Percentiles rank a stretch among this genome's conserved stretches.
These are phyloP conservation scores for Aurifilum marmelostoma DNA, from an alignment of 2,329 filamentous ascomycete genomes.

Conservation along the genomic window DNA sequence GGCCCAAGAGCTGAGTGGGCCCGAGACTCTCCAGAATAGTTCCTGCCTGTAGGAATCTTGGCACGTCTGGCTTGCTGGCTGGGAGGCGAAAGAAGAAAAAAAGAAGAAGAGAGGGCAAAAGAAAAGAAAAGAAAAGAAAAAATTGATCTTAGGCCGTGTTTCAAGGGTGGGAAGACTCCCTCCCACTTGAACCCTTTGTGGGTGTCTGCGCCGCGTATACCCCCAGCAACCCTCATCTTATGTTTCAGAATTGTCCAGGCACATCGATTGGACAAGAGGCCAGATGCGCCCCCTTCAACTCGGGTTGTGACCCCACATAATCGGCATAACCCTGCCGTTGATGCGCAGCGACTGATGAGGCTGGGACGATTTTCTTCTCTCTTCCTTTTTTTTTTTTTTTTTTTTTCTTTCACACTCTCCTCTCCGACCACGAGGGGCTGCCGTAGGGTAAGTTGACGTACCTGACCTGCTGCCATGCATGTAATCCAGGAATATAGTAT, in stretches of 20 bases:
- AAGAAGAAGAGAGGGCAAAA: background rate
- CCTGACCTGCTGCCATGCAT: background rate
- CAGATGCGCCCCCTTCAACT: background rate
- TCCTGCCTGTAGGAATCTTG: background rate
- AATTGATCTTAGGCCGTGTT: conserved; percentile 5
- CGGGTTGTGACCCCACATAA: conserved; percentile 1
- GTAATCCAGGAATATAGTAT: background rate
- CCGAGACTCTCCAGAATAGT: background rate
- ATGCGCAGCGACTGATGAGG: background rate
- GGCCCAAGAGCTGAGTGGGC: background rate
- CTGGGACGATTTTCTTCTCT: background rate
- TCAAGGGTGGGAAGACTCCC: conserved; percentile 16
- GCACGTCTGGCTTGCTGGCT: no score
- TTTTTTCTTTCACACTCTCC: no score
- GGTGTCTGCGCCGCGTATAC: conserved; percentile 7
- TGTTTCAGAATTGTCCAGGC: conserved; percentile 13
- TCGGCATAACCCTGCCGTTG: conserved; percentile 6
- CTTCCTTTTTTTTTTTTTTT: no score
- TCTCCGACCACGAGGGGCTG: background rate
- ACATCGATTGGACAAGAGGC: background rate
- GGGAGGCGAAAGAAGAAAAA: background rate
- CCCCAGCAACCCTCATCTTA: conserved; percentile 1
- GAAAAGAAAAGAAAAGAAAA: background rate
- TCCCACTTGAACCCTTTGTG: background rate
- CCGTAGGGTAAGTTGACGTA: background rate